Percentiles rank a stretch among this genome's conserved stretches.
These are phyloP conservation scores for Penicillium brevicompactum DNA, from an alignment of 2,329 filamentous ascomycete species.

Conservation along the genomic window DNA sequence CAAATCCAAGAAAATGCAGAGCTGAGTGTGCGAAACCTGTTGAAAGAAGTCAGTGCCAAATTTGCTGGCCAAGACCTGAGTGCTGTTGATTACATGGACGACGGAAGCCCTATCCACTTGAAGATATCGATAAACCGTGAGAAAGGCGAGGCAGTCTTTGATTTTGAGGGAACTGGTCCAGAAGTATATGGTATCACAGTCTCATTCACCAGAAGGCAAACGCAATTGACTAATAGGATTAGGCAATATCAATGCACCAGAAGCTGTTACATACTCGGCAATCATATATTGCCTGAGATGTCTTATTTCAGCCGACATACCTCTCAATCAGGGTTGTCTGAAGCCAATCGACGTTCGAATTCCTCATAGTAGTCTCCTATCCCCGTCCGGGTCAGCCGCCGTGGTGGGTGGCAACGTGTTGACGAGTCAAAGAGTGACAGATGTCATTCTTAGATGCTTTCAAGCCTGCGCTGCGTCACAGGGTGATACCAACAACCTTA, in stretches of 20 bases:
- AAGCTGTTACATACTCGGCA: conserved; percentile 75
- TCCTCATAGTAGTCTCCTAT: conserved; percentile 70
- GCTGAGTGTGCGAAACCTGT: conserved; percentile 67
- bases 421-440: conserved; percentile 53
- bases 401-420: conserved; percentile 79
- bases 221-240: not conserved
- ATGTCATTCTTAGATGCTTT: conserved; percentile 77
- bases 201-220: not conserved
- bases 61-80: conserved; percentile 65
- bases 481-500: conserved; percentile 72
- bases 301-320: conserved; percentile 75
- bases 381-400: conserved; percentile 70
- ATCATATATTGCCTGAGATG: conserved; percentile 81
- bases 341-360: conserved; percentile 72
- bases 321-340: conserved; percentile 79
- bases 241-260: conserved; percentile 74
- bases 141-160: conserved; percentile 72
- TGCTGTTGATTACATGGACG: conserved; percentile 79
- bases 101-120: conserved; percentile 75
- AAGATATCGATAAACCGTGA: conserved; percentile 69
- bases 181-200: conserved; percentile 55
- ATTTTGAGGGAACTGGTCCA: conserved; percentile 75
- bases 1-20: conserved; percentile 79
- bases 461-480: conserved; percentile 73
- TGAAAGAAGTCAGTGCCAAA: conserved; percentile 66